phyloP scores from a whole-genome alignment of 2,329 filamentous ascomycete species.

The Emericellopsis atlantica region DNA sequence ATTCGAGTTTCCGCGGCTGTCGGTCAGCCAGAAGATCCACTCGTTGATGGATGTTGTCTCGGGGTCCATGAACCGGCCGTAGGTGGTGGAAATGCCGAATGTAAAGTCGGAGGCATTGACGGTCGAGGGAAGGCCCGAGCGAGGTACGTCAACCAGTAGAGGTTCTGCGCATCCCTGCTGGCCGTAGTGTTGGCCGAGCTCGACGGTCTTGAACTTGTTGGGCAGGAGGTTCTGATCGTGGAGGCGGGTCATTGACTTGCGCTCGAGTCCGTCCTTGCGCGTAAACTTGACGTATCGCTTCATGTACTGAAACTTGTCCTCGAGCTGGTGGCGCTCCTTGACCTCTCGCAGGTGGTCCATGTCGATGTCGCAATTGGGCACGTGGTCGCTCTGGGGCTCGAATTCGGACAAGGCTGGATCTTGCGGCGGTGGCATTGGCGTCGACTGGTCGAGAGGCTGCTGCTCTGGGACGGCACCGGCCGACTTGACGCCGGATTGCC shows the following conservation, averaged over 20 bases:
- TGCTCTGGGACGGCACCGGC: constrained; percentile 13
- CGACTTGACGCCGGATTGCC: constrained; percentile 15
- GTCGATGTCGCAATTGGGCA: constrained; percentile 38
- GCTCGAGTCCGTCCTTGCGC: constrained; percentile 30
- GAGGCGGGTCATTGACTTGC: constrained; percentile 38
- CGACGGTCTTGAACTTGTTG: constrained; percentile 32
- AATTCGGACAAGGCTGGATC: constrained; percentile 5
- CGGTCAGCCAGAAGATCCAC: constrained; percentile 48
- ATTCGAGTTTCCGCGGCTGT: constrained; percentile 40
- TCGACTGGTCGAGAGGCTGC: constrained; percentile 13
- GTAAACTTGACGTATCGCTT: constrained; percentile 41
- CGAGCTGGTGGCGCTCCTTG: constrained; percentile 32
- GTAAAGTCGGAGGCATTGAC: constrained; percentile 44
- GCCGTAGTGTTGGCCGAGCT: constrained; percentile 27
- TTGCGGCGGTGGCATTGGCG: constrained; percentile 6
- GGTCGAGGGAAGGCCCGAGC: constrained; percentile 33
- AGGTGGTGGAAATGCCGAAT: constrained; percentile 47
- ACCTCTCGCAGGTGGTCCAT: constrained; percentile 29
- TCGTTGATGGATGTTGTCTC: constrained; percentile 41
- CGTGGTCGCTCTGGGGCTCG: constrained; percentile 10
- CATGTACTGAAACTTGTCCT: constrained; percentile 39
- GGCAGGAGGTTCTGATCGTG: constrained; percentile 30
- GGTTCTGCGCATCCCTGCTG: constrained; percentile 33
- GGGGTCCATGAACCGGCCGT: constrained; percentile 37
- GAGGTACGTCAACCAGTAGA: constrained; percentile 35